These are phyloP conservation scores for Rhynchospora tenuis DNA, from an alignment of 176 grass and related monocot species.

Conservation along the genomic window DNA sequence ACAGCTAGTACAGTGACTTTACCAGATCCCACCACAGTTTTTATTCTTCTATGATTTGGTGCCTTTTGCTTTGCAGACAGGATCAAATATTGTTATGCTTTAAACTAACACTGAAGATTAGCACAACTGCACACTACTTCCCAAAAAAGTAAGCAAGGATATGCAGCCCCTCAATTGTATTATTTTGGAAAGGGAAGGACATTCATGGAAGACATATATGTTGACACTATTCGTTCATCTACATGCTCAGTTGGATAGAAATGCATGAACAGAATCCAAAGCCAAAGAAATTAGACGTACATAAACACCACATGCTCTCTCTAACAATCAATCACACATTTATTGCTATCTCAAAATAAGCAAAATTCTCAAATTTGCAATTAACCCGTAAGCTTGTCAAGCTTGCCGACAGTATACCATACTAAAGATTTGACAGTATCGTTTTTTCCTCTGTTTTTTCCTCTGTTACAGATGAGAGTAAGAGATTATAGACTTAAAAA, in stretches of 20 bases:
- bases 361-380: not conserved
- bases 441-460: not conserved
- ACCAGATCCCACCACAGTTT: not conserved
- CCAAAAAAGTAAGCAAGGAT: not conserved
- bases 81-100: not conserved
- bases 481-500: not conserved
- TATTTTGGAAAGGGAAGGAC: not conserved
- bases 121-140: not conserved
- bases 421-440: not conserved
- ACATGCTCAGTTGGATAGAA: not conserved
- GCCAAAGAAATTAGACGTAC: not conserved
- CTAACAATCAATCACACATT: not conserved
- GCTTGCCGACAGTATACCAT: not conserved
- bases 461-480: not conserved
- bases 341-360: not conserved
- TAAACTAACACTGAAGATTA: not conserved
- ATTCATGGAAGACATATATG: not conserved
- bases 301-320: not conserved
- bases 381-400: not conserved
- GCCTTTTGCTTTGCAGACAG: not conserved
- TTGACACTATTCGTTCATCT: not conserved
- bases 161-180: not conserved
- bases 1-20: not conserved
- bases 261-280: conserved; percentile 17
- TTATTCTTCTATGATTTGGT: conserved; percentile 4